Base-by-base conservation (phyloP, 2,329 filamentous ascomycete species). In the Dothideomycetes sp. region DNA sequence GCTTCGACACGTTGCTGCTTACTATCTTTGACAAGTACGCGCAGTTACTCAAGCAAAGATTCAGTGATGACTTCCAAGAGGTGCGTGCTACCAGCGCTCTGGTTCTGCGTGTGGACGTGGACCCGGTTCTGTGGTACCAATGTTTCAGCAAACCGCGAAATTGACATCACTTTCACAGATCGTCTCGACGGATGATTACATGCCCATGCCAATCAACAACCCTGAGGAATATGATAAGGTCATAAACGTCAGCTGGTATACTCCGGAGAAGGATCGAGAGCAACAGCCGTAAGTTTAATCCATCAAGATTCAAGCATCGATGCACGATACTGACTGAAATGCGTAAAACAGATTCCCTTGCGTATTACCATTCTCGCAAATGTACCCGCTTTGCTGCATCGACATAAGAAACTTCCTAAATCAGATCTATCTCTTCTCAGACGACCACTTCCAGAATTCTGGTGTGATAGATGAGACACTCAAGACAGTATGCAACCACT, bases 351-450 rank as follows among this genome's bases (percentile, higher is more conserved):
- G 84, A 10, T 94, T 94, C 58, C 93, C 91, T 4, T 93, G 83
- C 52, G 85, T 95, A n/a, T 69, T 98, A 1, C 93, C 91, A 1
- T 98, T 98, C 60, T 95, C 88, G 10, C 88, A 96, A 54, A 98
- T 98, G 91, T 98, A 98, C 58, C 89, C 91, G 1, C 72, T 96
- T 22, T 95, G 91, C 64, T 98, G 91, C 67, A 96, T 96, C 58
- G 87, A 96, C 56, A 95, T 98, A 53, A 78, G 89, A 28, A 95
- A 95, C 61, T 96, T 98, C 60, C 69, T 96, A 45, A 95, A 95
- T 60, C 88, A 96, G 56, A 96, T 98, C 55, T 96, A 96, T 61
- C 88, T 93, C 61, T 98, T 96, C 64, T 87, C 85, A 7, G 88
- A 94, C 54, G 88, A 96, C 55, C 87, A 96, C 58, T 96, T 96